Base-by-base conservation (phyloP, 179 eudicot species). In the Silene coronaria region DNA sequence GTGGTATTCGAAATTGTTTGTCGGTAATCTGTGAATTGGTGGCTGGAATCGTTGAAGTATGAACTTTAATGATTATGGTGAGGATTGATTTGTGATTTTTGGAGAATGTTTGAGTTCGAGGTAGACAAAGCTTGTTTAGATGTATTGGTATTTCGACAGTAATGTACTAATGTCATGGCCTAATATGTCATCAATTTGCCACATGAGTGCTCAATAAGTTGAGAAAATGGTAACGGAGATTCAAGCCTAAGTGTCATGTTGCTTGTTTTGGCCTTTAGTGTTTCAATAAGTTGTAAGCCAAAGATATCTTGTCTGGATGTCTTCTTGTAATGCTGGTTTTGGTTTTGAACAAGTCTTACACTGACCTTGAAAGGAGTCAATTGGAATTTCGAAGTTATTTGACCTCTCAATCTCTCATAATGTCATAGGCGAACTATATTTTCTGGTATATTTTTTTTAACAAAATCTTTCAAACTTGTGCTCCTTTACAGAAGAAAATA, bases 401-500 rank as follows among this genome's bases (percentile, higher is more conserved):
- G 65, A 53, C 16, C 24, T 55, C 46, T 46, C 6, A 14, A 53
- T 11, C 24, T 55, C 46, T 46, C 6, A 14, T 53, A 23, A 1
- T 63, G 26, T 38, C 6, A 63, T 7, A 34, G 22, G 6, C 3
- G 34, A 14, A 16, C 42, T 67, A 6, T 28, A 32, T 58, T 27
- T 17, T n/a, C 17, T 68, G 21, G 6, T 57, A 59, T 61, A 42
- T 9, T 58, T 17, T n/a, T 28, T 7, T 2, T 42, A 57, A 23
- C 38, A 13, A 28, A 23, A 32, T 23, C 34, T 28, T 26, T 45
- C 9, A 17, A 32, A 24, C 58, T 59, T 55, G 16, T 36, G 23
- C 34, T 55, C 8, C 57, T 51, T 21, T 53, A 21, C 82, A 92
- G 97, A 74, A 85, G 69, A 94, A 89, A 79, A 67, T 85, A 64